These are phyloP conservation scores for Arthroderma sp. DNA, from an alignment of 2,329 filamentous ascomycete genomes.

Conservation along the genomic window DNA sequence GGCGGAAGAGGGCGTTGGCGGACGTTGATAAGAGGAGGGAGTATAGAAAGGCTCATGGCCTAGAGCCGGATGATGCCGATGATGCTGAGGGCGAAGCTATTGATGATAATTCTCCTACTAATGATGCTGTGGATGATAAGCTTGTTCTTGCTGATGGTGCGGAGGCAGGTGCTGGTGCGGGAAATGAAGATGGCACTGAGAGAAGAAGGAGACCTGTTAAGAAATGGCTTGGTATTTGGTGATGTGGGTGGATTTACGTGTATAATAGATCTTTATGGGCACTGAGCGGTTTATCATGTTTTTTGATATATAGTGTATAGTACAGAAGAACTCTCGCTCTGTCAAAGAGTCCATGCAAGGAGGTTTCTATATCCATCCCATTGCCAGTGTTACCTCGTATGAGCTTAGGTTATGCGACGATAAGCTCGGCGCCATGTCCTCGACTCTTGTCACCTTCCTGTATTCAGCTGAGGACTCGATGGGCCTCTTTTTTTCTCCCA, in stretches of 20 bases:
- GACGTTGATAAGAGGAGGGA: slow-evolving; percentile 77
- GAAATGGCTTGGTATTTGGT: slow-evolving; percentile 81
- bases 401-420: too few species aligned
- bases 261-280: background rate
- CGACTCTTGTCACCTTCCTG: too few species aligned
- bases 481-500: slow-evolving; percentile 6
- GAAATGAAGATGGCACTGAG: slow-evolving; percentile 17
- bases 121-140: slow-evolving; percentile 21
- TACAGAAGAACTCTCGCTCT: too few species aligned
- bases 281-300: too few species aligned
- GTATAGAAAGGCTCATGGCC: slow-evolving; percentile 74
- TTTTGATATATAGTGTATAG: too few species aligned
- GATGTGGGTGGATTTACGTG: background rate
- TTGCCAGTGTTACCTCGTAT: too few species aligned
- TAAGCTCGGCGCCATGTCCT: too few species aligned
- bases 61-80: slow-evolving; percentile 42
- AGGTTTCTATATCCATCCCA: too few species aligned
- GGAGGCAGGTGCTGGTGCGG: slow-evolving; percentile 16
- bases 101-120: slow-evolving; percentile 24
- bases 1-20: slow-evolving; percentile 59
- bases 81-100: slow-evolving; percentile 6
- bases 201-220: slow-evolving; percentile 46
- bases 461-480: background rate
- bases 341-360: too few species aligned
- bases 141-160: slow-evolving; percentile 16